Evolutionary conservation across 805 yeast genomes (phyloP).

Genomic region (Yarrowia sp.): DNA sequence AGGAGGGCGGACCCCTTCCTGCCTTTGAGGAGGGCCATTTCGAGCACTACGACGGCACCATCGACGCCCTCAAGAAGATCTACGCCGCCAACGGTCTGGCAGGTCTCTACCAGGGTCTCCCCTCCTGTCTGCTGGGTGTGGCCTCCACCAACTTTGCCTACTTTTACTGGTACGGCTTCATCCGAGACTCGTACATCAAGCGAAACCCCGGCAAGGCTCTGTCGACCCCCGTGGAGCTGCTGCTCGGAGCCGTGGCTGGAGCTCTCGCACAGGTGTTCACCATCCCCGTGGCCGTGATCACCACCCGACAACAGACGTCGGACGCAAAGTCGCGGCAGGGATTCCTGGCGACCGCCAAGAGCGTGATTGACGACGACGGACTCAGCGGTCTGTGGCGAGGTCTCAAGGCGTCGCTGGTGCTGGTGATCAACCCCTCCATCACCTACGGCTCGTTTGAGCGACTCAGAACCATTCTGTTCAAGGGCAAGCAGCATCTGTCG

Average conservation of each 20-base stretch:
- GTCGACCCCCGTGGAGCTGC: slow-evolving; percentile 70
- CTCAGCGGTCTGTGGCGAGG: slow-evolving; percentile 82
- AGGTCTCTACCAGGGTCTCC: slow-evolving; percentile 77
- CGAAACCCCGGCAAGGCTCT: slow-evolving; percentile 48
- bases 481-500: slow-evolving; percentile 53
- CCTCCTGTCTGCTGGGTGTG: slow-evolving; percentile 69
- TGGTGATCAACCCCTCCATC: slow-evolving; percentile 84
- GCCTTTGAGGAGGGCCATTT: slow-evolving; percentile 35
- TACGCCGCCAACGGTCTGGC: slow-evolving; percentile 62
- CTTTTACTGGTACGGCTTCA: slow-evolving; percentile 85
- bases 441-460: slow-evolving; percentile 84
- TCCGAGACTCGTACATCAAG: slow-evolving; percentile 63
- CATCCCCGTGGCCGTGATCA: slow-evolving; percentile 78
- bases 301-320: slow-evolving; percentile 60
- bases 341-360: slow-evolving; percentile 55
- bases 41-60: slow-evolving; percentile 59
- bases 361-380: slow-evolving; percentile 69
- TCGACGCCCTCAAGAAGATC: slow-evolving; percentile 69
- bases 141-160: slow-evolving; percentile 83
- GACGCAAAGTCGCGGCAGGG: slow-evolving; percentile 43
- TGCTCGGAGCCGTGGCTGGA: slow-evolving; percentile 81
- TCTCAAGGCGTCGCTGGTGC: slow-evolving; percentile 75
- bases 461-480: slow-evolving; percentile 60
- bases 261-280: slow-evolving; percentile 81
- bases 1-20: slow-evolving; percentile 29